Conservation (phyloP, 2,329 filamentous ascomycete genomes). For the Fusarium setosum region DNA sequence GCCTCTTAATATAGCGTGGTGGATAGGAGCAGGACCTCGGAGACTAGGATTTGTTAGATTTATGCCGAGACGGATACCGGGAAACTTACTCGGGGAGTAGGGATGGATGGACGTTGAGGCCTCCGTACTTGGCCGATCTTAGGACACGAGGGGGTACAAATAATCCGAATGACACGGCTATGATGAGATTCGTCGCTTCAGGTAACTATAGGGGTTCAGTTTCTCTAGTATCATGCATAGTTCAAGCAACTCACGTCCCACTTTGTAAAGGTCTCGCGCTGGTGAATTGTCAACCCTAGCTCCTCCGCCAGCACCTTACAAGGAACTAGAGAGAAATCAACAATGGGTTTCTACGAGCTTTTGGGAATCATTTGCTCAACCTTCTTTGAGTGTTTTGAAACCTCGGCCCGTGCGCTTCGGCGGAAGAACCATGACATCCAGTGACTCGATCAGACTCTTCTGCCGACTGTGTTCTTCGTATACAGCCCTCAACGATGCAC, state of each 20-base stretch:
- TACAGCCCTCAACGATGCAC: constrained; percentile 78
- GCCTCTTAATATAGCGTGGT: constrained; percentile 80
- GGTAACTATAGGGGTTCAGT: constrained; percentile 61
- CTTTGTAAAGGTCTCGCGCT: constrained; percentile 82
- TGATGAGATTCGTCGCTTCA: constrained; percentile 76
- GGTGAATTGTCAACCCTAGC: constrained; percentile 75
- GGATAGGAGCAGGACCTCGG: constrained; percentile 86
- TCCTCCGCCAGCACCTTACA: constrained; percentile 73
- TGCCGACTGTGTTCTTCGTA: constrained; percentile 66
- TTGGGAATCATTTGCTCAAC: constrained; percentile 53
- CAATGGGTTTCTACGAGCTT: neutral
- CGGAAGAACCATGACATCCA: constrained; percentile 87
- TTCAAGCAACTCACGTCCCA: constrained; percentile 78
- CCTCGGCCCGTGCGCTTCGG: constrained; percentile 83
- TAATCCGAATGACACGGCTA: constrained; percentile 94
- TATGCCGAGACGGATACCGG: neutral
- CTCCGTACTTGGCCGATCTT: constrained; percentile 78
- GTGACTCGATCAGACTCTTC: constrained; percentile 72
- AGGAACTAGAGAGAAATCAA: constrained; percentile 67
- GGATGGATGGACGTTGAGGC: constrained; percentile 94
- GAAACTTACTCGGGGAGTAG: constrained; percentile 79
- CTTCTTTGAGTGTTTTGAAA: constrained; percentile 73
- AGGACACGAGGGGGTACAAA: constrained; percentile 86
- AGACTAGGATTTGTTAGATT: constrained; percentile 63
- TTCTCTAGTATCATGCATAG: neutral